A percentile compares a stretch with the other conserved stretches of the same genome.
phyloP scores from a whole-genome alignment of 164 flowering plant species.

The Vitis riparia region DNA sequence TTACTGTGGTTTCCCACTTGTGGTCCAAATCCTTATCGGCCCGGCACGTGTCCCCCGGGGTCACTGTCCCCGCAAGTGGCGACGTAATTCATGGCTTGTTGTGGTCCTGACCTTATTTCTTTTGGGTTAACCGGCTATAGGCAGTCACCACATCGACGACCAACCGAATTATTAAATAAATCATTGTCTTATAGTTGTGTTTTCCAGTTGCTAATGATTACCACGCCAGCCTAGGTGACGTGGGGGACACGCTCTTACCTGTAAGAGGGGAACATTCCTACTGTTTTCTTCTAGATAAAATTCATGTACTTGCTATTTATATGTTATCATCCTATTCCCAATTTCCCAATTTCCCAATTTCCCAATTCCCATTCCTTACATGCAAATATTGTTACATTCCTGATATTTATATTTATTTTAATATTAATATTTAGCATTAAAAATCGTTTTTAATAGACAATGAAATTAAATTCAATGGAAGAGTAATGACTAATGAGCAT shows the following conservation, averaged over 20 bases:
- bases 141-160: slow-evolving; percentile 4
- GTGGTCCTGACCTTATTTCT: not conserved
- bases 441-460: too few species aligned
- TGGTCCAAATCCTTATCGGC: slow-evolving; percentile 27
- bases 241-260: slow-evolving; percentile 28
- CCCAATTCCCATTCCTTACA: too few species aligned
- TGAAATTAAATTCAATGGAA: too few species aligned
- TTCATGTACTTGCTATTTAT: not conserved
- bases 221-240: slow-evolving; percentile 17
- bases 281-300: too few species aligned
- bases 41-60: slow-evolving; percentile 33
- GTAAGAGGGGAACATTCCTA: not conserved
- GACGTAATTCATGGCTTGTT: slow-evolving; percentile 32
- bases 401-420: too few species aligned
- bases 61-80: slow-evolving; percentile 38
- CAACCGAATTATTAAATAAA: not conserved
- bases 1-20: slow-evolving; percentile 17
- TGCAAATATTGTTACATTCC: too few species aligned
- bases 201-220: not conserved
- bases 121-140: slow-evolving; percentile 2
- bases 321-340: not conserved
- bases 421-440: too few species aligned
- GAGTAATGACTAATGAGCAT: too few species aligned
- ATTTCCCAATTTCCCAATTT: too few species aligned
- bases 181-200: not conserved